These are phyloP conservation scores for Aspergillus baeticus DNA, from an alignment of 495 filamentous ascomycete species.

Conservation along the genomic window DNA sequence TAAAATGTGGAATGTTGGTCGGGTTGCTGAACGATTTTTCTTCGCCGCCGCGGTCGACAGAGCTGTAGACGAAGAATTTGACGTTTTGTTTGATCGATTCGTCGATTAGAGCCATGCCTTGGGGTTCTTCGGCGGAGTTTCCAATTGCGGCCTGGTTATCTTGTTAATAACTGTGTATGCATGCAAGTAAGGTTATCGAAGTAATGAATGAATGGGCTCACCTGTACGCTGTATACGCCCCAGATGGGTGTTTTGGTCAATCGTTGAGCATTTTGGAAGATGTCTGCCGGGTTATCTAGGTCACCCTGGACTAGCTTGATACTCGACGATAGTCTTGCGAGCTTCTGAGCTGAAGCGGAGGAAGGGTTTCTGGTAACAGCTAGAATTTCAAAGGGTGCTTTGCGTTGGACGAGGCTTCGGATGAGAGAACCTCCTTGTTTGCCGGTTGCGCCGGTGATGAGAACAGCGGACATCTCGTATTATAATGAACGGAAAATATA, in stretches of 20 bases:
- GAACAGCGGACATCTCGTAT: constrained; percentile 22
- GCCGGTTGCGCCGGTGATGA: constrained; percentile 71
- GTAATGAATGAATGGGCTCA: too few relatives aligned
- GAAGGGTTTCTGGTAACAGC: constrained; percentile 64
- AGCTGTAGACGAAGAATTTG: constrained; percentile 62
- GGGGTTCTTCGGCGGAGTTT: constrained; percentile 52
- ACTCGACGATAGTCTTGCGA: constrained; percentile 41
- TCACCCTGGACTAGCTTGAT: constrained; percentile 58
- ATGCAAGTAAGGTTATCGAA: too few relatives aligned
- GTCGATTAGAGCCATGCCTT: constrained; percentile 62
- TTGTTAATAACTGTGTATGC: too few relatives aligned
- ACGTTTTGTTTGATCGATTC: constrained; percentile 56
- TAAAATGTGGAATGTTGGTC: constrained; percentile 63
- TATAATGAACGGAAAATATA: too few relatives aligned
- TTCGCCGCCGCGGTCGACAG: constrained; percentile 66
- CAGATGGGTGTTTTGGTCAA: constrained; percentile 45
- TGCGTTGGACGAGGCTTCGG: constrained; percentile 48
- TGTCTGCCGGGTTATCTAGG: constrained; percentile 44
- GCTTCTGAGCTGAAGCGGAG: constrained; percentile 51
- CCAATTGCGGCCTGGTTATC: constrained; percentile 40
- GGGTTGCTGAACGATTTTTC: constrained; percentile 48
- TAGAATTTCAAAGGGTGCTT: constrained; percentile 56
- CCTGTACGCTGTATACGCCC: constrained; percentile 51
- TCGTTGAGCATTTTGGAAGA: constrained; percentile 51
- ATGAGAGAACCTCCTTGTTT: constrained; percentile 67